These are phyloP conservation scores for Hymenoscyphus fructigenus DNA, from an alignment of 2,329 filamentous ascomycete species.

Conservation along the genomic window DNA sequence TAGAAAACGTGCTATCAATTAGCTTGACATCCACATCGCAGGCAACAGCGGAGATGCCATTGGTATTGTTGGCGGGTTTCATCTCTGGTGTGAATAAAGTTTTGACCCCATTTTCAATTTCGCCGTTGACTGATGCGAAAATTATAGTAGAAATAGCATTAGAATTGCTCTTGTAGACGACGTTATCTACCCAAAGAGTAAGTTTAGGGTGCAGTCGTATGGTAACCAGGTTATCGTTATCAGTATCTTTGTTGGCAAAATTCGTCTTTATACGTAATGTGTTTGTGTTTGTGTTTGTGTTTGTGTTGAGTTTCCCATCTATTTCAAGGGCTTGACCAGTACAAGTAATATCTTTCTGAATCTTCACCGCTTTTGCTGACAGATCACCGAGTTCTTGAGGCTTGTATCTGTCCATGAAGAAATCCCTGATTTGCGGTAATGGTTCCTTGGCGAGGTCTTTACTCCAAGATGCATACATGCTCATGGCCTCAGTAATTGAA, in stretches of 20 bases:
- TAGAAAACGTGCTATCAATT: neutral
- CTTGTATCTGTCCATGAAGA: neutral
- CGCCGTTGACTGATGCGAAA: neutral
- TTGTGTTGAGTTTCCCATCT: neutral
- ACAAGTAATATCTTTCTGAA: neutral
- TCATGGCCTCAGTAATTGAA: neutral
- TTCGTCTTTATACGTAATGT: neutral
- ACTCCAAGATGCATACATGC: neutral
- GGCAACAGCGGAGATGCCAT: neutral
- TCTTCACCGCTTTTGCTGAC: neutral
- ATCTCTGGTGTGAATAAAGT: neutral
- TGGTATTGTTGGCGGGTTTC: neutral
- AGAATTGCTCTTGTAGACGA: neutral
- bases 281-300: neutral
- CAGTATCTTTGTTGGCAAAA: neutral
- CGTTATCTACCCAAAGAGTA: neutral
- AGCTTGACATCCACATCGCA: neutral
- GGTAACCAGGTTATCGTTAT: neutral
- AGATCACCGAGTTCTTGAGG: neutral
- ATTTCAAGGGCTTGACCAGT: neutral
- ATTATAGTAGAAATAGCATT: neutral
- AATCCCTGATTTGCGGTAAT: neutral
- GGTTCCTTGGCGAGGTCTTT: neutral
- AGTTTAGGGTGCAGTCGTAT: neutral
- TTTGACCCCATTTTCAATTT: neutral